A percentile compares a stretch with the other conserved stretches of the same genome.
Conservation (phyloP, 164 flowering plant species). For the Dillenia turbinata region DNA sequence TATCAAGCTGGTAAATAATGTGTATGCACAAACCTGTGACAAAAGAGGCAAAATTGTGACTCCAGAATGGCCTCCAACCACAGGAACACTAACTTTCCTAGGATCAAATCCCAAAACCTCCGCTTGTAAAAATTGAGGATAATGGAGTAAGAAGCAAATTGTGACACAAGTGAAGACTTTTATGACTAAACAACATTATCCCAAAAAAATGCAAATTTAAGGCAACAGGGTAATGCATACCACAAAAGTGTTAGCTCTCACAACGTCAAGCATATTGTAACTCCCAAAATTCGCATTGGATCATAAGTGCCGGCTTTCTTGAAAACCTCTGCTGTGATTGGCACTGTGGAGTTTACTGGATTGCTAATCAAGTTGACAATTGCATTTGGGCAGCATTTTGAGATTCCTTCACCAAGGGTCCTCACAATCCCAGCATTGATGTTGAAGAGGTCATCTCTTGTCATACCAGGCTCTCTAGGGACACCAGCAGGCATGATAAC, state of each 20-base stretch:
- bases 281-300: slow-evolving; percentile 39
- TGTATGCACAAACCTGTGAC: slow-evolving; percentile 39
- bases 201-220: background rate
- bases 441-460: slow-evolving; percentile 43
- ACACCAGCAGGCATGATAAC: slow-evolving; percentile 36
- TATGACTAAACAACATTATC: too few relatives aligned
- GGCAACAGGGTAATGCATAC: slow-evolving; percentile 11
- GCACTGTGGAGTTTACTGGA: slow-evolving; percentile 49
- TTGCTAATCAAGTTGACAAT: slow-evolving; percentile 43
- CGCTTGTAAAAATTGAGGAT: slow-evolving; percentile 14
- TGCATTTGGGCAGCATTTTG: slow-evolving; percentile 34
- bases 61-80: slow-evolving; percentile 68
- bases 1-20: background rate
- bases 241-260: slow-evolving; percentile 45
- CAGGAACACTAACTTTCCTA: slow-evolving; percentile 54
- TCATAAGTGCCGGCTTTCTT: slow-evolving; percentile 44
- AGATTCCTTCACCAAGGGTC: slow-evolving; percentile 29
- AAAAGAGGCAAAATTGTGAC: slow-evolving; percentile 60
- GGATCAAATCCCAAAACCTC: slow-evolving; percentile 64
- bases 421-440: slow-evolving; percentile 37
- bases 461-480: slow-evolving; percentile 41
- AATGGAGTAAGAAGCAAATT: too few relatives aligned
- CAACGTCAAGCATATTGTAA: slow-evolving; percentile 39
- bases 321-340: slow-evolving; percentile 46
- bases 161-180: too few relatives aligned